These are phyloP conservation scores for Pestalotiopsis sp. DNA, from an alignment of 2,329 filamentous ascomycete genomes.

Conservation along the genomic window DNA sequence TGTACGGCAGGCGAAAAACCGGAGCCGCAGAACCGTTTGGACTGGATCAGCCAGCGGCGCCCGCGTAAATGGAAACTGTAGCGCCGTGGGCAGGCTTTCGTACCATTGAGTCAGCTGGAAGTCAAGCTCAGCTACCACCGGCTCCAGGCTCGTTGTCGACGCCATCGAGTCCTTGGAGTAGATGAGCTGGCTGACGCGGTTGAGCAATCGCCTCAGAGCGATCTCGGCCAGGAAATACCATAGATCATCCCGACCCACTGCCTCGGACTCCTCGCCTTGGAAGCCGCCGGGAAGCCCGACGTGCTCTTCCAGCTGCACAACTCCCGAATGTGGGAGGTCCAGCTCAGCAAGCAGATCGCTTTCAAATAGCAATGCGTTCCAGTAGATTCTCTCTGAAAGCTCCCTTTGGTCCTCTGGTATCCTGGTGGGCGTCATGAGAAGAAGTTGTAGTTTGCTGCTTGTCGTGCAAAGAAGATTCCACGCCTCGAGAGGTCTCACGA, in stretches of 20 bases:
- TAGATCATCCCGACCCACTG: constrained; percentile 73
- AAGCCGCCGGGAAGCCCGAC: constrained; percentile 80
- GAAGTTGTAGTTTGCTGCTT: constrained; percentile 79
- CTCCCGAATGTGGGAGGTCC: constrained; percentile 80
- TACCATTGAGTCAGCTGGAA: constrained; percentile 87
- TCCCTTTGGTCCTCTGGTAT: constrained; percentile 73
- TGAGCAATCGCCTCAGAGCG: constrained; percentile 74
- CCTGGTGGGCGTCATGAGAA: constrained; percentile 73
- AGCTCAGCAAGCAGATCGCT: constrained; percentile 79
- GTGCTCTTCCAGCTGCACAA: constrained; percentile 80
- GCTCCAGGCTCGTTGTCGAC: constrained; percentile 74
- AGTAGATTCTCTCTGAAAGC: constrained; percentile 78
- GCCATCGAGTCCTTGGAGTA: constrained; percentile 75
- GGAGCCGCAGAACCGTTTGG: constrained; percentile 76
- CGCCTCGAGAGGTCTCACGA: constrained; percentile 80
- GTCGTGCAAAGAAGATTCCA: constrained; percentile 81
- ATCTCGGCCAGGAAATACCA: constrained; percentile 90
- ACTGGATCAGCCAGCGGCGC: constrained; percentile 71
- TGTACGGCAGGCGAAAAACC: constrained; percentile 84
- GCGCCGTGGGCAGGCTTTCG: constrained; percentile 71
- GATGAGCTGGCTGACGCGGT: constrained; percentile 78
- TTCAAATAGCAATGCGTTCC: constrained; percentile 82
- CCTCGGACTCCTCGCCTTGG: constrained; percentile 67
- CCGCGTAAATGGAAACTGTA: constrained; percentile 77
- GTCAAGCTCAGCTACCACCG: constrained; percentile 79